Evolutionary conservation across 2,329 filamentous ascomycete species (phyloP), one percentile per base, ranked within the genome.

Genomic region (Fusarium nelsonii): DNA sequence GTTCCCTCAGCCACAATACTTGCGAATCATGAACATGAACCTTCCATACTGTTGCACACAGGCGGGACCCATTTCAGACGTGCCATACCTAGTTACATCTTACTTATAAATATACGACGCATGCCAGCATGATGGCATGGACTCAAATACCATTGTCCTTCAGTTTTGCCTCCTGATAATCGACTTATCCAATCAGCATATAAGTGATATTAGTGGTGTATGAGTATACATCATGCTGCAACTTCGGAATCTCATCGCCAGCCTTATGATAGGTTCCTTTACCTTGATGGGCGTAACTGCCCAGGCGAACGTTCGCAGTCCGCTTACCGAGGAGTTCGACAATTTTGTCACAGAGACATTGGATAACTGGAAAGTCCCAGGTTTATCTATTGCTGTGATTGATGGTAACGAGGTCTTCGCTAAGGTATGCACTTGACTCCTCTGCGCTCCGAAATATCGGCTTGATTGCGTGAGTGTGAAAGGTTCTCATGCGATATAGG

Each of bases 141-240:
- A 32, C 6, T 32, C 43, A 45, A 45, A 18, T 11, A 45, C 43
- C 4, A 15, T 45, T 45, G 2, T 11, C 16, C 43, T n/a, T 32
- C 4, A 45, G 15, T 45, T 1, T 45, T 32, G 14, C 43, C 43
- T 2, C 43, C 43, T 32, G 43, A 45, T n/a, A 45, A 32, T 6
- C 4, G 8, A 45, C 28, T 45, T 45, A 5, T 45, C 26, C 6
- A 8, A 32, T 32, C 43, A 45, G 32, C 4, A 32, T 45, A 45
- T n/a, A 28, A 45, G 43, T 45, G 28, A 32, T 45, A 45, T n/a
- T n/a, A 45, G 43, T 45, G 28, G 43, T 32, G 26, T 45, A 45
- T 30, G 18, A 45, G 18, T 32, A 45, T 4, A 32, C 43, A 45
- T 45, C 28, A 45, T 45, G 43, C 26, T 32, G 23, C 43, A 12